Evolutionary conservation across 768 basidiomycete genomes (phyloP), one percentile per base, ranked within the genome.

Genomic region (Melanogaster broomeanus): DNA sequence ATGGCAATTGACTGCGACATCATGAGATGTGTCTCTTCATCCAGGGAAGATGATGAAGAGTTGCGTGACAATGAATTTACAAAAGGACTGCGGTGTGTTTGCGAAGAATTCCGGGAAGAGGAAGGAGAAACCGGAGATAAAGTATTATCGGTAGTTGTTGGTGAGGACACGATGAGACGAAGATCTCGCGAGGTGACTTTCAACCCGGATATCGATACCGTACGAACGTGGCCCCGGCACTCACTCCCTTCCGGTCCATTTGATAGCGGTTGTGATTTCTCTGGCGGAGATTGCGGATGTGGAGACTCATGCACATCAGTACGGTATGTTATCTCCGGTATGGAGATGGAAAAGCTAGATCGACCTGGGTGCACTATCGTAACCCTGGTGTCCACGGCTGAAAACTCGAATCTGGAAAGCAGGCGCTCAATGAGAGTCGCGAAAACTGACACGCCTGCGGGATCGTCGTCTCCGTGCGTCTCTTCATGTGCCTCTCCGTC

Each of bases 391-490:
- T 91, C 83, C 24, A 76, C 62, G 13, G 84, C 87, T 58, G 87
- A 84, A 61, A 91, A 88, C 53, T 88, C 83, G 63, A 94, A 89
- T 54, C 86, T 80, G 15, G 88, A 79, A 25, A 94, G 80, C 12
- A 94, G 73, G 25, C 84, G 77, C 62, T 93, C 91, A 42, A 93
- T 84, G 49, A 94, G 77, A 42, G 81, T 80, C 25, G 93, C 84
- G 65, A 94, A 87, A 43, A 94, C 72, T 15, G 90, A 90, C 22
- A 93, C 83, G 16, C 90, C 92, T 25, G 79, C 78, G 37, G 87
- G 85, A 55, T 90, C 86, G 24, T 69, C 61, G 43, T 87, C 85
- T 19, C 65, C 46, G 45, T 68, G 66, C 3, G 50, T 22, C 4
- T 40, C 59, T 47, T 55, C 57, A 22, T 62, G 61, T 16, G 67